Percentiles rank a stretch among this genome's conserved stretches.
Conservation (phyloP, 257 asterid genomes). For the Buddleja alternifolia region DNA sequence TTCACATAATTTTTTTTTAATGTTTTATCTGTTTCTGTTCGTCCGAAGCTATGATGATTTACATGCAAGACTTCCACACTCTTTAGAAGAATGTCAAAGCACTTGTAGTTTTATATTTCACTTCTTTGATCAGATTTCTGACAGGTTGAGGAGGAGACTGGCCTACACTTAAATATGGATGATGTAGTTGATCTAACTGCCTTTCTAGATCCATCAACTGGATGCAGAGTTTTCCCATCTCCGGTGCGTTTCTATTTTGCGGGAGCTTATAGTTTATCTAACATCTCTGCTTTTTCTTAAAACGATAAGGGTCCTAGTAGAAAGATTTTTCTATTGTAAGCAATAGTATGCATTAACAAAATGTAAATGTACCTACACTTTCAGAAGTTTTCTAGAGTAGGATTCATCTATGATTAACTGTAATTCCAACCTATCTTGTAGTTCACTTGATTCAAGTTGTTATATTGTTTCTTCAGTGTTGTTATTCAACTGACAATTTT, state of each 20-base stretch:
- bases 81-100: conserved; percentile 6
- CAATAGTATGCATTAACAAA: neutral
- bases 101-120: conserved; percentile 9
- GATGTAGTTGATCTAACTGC: conserved; percentile 85
- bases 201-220: conserved; percentile 74
- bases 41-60: neutral
- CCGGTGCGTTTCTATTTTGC: conserved; percentile 48
- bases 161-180: conserved; percentile 62
- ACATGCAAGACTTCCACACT: neutral
- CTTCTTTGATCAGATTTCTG: conserved; percentile 23
- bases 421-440: neutral
- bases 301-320: no score
- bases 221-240: conserved; percentile 72
- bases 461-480: neutral
- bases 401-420: neutral
- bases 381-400: neutral
- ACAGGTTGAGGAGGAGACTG: conserved; percentile 96
- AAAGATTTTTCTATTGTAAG: no score
- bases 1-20: neutral
- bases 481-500: conserved; percentile 4
- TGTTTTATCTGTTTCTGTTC: neutral
- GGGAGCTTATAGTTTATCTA: conserved; percentile 1
- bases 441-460: neutral
- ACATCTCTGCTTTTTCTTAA: no score
- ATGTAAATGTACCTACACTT: neutral